Evolutionary conservation across 495 filamentous ascomycete species (phyloP), one percentile per base, ranked within the genome.

Genomic region (Daldinia concentrica): DNA sequence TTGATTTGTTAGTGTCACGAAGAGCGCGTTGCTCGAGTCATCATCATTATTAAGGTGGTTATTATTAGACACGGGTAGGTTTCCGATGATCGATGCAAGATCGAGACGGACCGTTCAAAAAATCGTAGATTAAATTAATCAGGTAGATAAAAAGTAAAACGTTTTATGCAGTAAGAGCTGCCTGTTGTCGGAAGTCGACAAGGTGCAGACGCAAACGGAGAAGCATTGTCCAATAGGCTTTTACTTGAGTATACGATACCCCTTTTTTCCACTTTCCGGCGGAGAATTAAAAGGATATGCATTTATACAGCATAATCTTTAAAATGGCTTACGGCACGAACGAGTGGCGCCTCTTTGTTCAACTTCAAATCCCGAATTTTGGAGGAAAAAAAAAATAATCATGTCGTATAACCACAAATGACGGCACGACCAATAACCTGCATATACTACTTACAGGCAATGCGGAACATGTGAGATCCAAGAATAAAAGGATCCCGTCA

Each of bases 1-100:
- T 71, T 90, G 74, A 74, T 48, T 56, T 24, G 24, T 37, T 32
- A 9, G n/a, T 24, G 26, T 32, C 22, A 27, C 41, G 27, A 50
- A 24, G 26, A 60, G 24, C 2, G 27, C 39, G 12, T 51, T 19
- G 7, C 27, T 62, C 24, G 27, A 34, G 52, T 36, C 29, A 7
- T 26, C 22, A 48, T 67, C 37, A 36, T 32, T 7, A 30, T 57
- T 27, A 14, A 26, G 41, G 14, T 59, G 41, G 43, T 52, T 30
- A 41, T 64, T 58, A 51, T 63, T 63, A 58, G 59, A 63, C 50
- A 52, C 26, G 55, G 34, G 32, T 30, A 19, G 54, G 50, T 59
- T 69, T 68, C 55, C 11, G 34, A 26, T 58, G 39, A 48, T 48
- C 36, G 60, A 39, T 52, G 59, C 61, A 69, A 69, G 41, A 32